Percentiles rank a stretch among this genome's conserved stretches.
Evolutionary conservation across 495 filamentous ascomycete genomes (phyloP).

Genomic region (Lasiosphaeris hirsuta): DNA sequence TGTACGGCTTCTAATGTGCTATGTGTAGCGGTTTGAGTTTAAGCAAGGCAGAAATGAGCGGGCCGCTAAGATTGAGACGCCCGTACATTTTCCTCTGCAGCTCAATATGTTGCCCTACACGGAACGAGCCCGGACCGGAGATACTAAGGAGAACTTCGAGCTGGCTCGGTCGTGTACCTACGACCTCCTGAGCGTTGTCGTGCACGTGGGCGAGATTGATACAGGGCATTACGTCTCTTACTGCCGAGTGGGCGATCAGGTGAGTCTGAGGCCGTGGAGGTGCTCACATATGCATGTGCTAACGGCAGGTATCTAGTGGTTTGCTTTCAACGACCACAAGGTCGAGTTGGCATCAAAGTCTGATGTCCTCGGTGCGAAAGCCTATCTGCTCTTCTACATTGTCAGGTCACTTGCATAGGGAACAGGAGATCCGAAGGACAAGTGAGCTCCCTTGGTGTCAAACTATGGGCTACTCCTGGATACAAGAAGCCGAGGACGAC

Average conservation of each 20-base stretch:
- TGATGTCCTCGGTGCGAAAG: slow-evolving; percentile 75
- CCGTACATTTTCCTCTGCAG: slow-evolving; percentile 77
- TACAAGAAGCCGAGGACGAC: too few species aligned
- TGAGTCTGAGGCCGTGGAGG: slow-evolving; percentile 33
- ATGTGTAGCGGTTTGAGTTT: slow-evolving; percentile 70
- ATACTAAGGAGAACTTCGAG: slow-evolving; percentile 44
- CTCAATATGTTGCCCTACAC: slow-evolving; percentile 88
- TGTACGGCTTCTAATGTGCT: slow-evolving; percentile 1
- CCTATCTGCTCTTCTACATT: slow-evolving; percentile 86
- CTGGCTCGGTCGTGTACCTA: slow-evolving; percentile 61
- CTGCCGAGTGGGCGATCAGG: slow-evolving; percentile 71
- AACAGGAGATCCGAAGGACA: too few species aligned
- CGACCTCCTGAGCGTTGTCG: slow-evolving; percentile 78
- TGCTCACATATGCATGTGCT: background rate
- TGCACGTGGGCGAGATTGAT: slow-evolving; percentile 84
- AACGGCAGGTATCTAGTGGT: slow-evolving; percentile 60
- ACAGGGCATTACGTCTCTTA: slow-evolving; percentile 88
- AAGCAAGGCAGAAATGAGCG: slow-evolving; percentile 54
- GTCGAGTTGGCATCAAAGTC: slow-evolving; percentile 74
- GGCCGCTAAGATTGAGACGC: slow-evolving; percentile 74
- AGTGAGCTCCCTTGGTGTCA: too few species aligned
- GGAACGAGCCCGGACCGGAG: slow-evolving; percentile 48
- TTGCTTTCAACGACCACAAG: slow-evolving; percentile 86
- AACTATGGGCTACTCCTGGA: too few species aligned
- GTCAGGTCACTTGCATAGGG: slow-evolving; percentile 56